Percentiles rank a stretch among this genome's conserved stretches.
Evolutionary conservation across 306 rosid species (phyloP).

Genomic region (Calophaca sinica): DNA sequence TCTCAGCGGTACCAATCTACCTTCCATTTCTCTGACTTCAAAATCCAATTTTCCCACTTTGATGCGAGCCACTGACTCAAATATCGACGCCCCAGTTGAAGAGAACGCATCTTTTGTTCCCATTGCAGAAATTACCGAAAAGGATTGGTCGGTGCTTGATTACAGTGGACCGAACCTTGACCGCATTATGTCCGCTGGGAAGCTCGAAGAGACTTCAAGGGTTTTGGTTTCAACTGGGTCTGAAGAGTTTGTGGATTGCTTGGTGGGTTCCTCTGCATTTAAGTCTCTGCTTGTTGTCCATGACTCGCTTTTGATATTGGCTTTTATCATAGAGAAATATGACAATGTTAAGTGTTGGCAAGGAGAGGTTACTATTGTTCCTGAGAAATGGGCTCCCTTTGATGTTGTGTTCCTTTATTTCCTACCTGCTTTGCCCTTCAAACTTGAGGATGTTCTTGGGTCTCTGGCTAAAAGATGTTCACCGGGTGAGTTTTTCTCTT

Average conservation of each 20-base stretch:
- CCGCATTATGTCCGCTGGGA: slow-evolving; percentile 66
- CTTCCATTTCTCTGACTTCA: slow-evolving; percentile 38
- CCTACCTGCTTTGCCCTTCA: slow-evolving; percentile 78
- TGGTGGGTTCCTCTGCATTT: slow-evolving; percentile 58
- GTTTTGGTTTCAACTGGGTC: slow-evolving; percentile 79
- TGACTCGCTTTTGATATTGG: slow-evolving; percentile 76
- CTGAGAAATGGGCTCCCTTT: slow-evolving; percentile 77
- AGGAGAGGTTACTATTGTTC: slow-evolving; percentile 80
- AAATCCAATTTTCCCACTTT: slow-evolving; percentile 33
- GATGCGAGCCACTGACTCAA: slow-evolving; percentile 43
- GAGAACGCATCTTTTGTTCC: slow-evolving; percentile 58
- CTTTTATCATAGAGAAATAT: slow-evolving; percentile 72
- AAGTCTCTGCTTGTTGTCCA: slow-evolving; percentile 65
- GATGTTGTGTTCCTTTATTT: slow-evolving; percentile 84
- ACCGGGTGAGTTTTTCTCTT: slow-evolving; percentile 59
- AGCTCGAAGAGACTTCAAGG: slow-evolving; percentile 67
- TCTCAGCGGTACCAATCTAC: background rate
- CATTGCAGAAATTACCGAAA: slow-evolving; percentile 68
- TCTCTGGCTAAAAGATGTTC: slow-evolving; percentile 63
- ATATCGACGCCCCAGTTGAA: slow-evolving; percentile 53
- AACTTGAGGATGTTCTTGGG: slow-evolving; percentile 62
- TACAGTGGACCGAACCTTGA: slow-evolving; percentile 51
- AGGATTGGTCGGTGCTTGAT: slow-evolving; percentile 87
- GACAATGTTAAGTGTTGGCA: slow-evolving; percentile 93
- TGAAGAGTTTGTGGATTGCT: slow-evolving; percentile 73